Conservation (phyloP, 2,329 filamentous ascomycete species). For the Penicillium glabrum region DNA sequence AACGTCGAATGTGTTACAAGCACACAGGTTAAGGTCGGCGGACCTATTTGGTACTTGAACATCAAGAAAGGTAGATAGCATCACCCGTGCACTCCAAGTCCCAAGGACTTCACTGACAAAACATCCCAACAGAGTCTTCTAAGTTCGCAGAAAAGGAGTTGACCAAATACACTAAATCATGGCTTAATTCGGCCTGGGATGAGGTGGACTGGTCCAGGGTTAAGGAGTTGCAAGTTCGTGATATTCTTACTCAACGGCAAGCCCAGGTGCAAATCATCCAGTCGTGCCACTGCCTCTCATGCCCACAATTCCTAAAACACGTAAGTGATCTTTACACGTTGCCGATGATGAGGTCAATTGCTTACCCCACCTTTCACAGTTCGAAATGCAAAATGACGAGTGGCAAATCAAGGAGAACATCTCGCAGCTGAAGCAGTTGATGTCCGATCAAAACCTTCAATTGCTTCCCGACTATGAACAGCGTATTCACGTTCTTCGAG, state of each 20-base stretch:
- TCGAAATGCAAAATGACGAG: slow-evolving; percentile 93
- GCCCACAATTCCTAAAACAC: slow-evolving; percentile 81
- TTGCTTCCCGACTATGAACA: slow-evolving; percentile 96
- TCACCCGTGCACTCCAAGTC: neutral
- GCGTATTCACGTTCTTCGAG: slow-evolving; percentile 85
- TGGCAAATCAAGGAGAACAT: slow-evolving; percentile 97
- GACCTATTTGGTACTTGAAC: slow-evolving; percentile 49
- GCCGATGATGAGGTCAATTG: neutral
- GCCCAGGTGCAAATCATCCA: slow-evolving; percentile 64
- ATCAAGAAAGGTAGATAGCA: slow-evolving; percentile 48
- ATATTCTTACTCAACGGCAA: slow-evolving; percentile 71
- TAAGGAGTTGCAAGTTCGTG: slow-evolving; percentile 77
- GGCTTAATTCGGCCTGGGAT: slow-evolving; percentile 74
- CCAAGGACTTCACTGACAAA: slow-evolving; percentile 2
- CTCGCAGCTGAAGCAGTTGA: slow-evolving; percentile 76
- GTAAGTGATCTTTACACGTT: slow-evolving; percentile 54
- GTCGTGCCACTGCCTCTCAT: slow-evolving; percentile 65
- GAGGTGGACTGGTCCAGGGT: slow-evolving; percentile 81
- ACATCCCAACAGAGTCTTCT: slow-evolving; percentile 45
- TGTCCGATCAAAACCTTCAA: slow-evolving; percentile 95
- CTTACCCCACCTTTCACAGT: slow-evolving; percentile 51
- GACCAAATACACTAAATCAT: slow-evolving; percentile 67
- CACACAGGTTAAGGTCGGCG: slow-evolving; percentile 57
- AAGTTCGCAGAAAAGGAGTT: slow-evolving; percentile 68
- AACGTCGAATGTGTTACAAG: slow-evolving; percentile 85